Conservation (phyloP, 495 filamentous ascomycete species). For the Penicillium coprophilum region DNA sequence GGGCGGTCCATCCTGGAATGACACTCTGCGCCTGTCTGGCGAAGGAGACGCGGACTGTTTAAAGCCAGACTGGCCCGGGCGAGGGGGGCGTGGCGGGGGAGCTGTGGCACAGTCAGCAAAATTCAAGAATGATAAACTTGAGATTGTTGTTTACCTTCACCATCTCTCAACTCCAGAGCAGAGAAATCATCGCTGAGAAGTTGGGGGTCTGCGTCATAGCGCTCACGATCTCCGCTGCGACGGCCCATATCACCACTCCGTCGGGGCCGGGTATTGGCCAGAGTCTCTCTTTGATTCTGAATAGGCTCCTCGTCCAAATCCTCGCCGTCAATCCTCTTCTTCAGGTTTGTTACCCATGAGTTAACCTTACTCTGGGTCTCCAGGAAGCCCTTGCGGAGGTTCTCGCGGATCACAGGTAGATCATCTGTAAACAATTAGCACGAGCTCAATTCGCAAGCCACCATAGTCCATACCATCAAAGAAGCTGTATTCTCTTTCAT, state of each 20-base stretch:
- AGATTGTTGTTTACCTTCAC: slow-evolving; percentile 56
- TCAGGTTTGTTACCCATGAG: slow-evolving; percentile 83
- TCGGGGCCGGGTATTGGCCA: slow-evolving; percentile 41
- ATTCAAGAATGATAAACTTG: slow-evolving; percentile 4
- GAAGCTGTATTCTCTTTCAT: slow-evolving; percentile 76
- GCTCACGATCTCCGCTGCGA: slow-evolving; percentile 77
- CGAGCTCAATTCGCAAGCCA: neutral
- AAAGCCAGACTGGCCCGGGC: slow-evolving; percentile 70
- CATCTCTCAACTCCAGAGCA: slow-evolving; percentile 76
- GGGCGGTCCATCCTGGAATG: slow-evolving; percentile 70
- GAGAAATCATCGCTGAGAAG: slow-evolving; percentile 90
- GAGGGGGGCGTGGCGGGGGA: slow-evolving; percentile 54
- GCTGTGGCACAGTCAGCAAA: slow-evolving; percentile 35
- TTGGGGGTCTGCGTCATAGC: slow-evolving; percentile 94
- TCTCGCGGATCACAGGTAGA: slow-evolving; percentile 88
- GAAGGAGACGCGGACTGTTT: slow-evolving; percentile 69
- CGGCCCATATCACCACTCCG: slow-evolving; percentile 59
- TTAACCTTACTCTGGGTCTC: slow-evolving; percentile 94
- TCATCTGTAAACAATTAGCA: slow-evolving; percentile 60
- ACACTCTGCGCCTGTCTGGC: slow-evolving; percentile 68
- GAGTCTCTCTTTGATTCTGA: slow-evolving; percentile 44
- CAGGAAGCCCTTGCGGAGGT: slow-evolving; percentile 89
- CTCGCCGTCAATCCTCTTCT: slow-evolving; percentile 87
- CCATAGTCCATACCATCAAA: slow-evolving; percentile 63
- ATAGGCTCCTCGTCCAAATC: slow-evolving; percentile 59